Evolutionary conservation across 208 protist genomes (phyloP).

Genomic region (Herpetomonas muscarum): DNA sequence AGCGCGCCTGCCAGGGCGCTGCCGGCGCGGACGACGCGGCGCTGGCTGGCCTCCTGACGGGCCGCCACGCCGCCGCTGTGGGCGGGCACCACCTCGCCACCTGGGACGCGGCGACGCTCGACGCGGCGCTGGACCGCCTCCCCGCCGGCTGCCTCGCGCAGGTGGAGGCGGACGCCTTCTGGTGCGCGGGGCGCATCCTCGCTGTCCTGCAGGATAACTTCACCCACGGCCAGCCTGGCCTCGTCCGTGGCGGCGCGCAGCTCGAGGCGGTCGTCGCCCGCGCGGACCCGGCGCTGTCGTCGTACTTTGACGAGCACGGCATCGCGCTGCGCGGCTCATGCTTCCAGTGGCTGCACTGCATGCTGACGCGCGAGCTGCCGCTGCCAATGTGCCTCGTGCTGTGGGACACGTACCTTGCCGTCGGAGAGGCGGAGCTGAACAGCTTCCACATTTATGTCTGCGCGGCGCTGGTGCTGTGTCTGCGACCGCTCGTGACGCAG

Average conservation of each 20-base stretch:
- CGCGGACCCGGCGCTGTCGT: constrained; percentile 12
- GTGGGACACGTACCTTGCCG: constrained; percentile 89
- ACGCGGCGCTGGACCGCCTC: constrained; percentile 21
- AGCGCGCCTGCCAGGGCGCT: not conserved
- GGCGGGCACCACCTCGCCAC: constrained; percentile 6
- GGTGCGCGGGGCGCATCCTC: constrained; percentile 83
- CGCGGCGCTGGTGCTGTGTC: constrained; percentile 53
- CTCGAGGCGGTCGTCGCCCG: constrained; percentile 46
- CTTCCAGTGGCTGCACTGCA: constrained; percentile 92
- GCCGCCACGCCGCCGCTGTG: constrained; percentile 12
- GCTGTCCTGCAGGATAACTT: constrained; percentile 90
- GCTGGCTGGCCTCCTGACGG: constrained; percentile 1
- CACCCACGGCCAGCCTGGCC: constrained; percentile 83
- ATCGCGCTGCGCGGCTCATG: constrained; percentile 74
- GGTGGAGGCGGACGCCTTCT: constrained; percentile 92
- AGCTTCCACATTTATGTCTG: constrained; percentile 89
- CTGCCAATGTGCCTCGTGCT: constrained; percentile 70
- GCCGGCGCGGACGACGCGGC: not conserved
- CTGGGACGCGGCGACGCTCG: constrained; percentile 4
- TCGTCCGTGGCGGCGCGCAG: constrained; percentile 53
- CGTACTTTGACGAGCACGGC: constrained; percentile 24
- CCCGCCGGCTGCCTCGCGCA: constrained; percentile 23
- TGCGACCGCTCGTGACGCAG: constrained; percentile 15
- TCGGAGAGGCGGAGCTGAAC: constrained; percentile 26
- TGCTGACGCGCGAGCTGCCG: constrained; percentile 87